phyloP scores from a whole-genome alignment of 2,329 filamentous ascomycete species.

The Paraconiothyrium brasiliense region DNA sequence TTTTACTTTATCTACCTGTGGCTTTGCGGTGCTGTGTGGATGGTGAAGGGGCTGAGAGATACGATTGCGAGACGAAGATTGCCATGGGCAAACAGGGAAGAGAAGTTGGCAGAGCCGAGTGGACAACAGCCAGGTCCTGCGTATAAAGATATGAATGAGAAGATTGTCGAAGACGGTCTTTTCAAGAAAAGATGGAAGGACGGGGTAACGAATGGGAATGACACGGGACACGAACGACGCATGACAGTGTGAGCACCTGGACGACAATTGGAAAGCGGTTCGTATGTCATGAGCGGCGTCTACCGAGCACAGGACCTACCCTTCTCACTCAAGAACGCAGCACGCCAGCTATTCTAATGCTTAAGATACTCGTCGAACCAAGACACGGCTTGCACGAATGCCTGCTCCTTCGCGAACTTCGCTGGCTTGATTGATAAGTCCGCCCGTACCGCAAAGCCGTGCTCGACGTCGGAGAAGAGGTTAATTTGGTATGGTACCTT shows the following conservation, averaged over 20 bases:
- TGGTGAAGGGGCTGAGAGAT: neutral
- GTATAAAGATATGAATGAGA: neutral
- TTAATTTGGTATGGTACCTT: constrained; percentile 76
- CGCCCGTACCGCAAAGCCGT: constrained; percentile 78
- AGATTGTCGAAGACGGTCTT: neutral
- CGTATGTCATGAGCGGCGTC: neutral
- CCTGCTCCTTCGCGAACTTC: constrained; percentile 81
- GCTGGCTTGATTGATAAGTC: constrained; percentile 67
- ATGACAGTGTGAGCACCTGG: neutral
- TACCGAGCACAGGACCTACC: neutral
- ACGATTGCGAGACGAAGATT: neutral
- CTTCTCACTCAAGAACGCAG: neutral
- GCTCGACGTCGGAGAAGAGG: constrained; percentile 74
- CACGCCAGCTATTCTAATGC: constrained; percentile 20
- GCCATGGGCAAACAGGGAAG: neutral
- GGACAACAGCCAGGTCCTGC: neutral
- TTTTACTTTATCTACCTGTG: constrained; percentile 24
- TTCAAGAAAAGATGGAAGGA: neutral
- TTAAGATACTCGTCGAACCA: constrained; percentile 77
- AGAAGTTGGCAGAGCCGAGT: neutral
- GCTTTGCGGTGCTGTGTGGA: constrained; percentile 14
- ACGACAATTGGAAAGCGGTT: neutral
- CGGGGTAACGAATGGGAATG: neutral
- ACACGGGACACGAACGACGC: neutral
- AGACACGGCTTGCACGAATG: constrained; percentile 77